Evolutionary conservation across 2,329 filamentous ascomycete species (phyloP).

Genomic region (Xylaria sp.): DNA sequence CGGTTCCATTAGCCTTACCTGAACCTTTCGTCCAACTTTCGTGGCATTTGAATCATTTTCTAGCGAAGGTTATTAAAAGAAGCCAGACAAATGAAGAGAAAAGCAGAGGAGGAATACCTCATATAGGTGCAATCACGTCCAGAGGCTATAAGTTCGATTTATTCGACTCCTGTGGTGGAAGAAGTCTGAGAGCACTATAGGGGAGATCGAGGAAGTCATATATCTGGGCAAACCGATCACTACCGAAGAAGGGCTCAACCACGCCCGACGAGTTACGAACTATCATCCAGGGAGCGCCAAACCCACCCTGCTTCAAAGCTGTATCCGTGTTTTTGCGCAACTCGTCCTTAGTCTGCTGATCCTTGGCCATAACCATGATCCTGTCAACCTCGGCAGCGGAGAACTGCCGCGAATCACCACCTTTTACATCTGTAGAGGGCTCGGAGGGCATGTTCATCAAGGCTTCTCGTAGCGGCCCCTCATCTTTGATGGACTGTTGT

Average conservation of each 20-base stretch:
- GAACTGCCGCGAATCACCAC: conserved; percentile 10
- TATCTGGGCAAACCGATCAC: conserved; percentile 24
- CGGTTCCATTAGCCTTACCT: too few relatives aligned
- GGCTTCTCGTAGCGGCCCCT: conserved; percentile 16
- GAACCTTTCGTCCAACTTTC: too few relatives aligned
- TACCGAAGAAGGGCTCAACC: conserved; percentile 30
- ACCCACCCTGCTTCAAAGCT: conserved; percentile 19
- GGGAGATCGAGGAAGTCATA: conserved; percentile 30
- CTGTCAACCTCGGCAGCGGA: conserved; percentile 3
- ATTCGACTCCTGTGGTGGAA: neutral
- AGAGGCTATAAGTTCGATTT: conserved; percentile 28
- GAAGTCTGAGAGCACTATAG: conserved; percentile 18
- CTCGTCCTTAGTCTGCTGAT: conserved; percentile 4
- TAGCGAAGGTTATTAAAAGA: too few relatives aligned
- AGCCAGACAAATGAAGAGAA: too few relatives aligned
- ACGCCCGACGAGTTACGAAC: conserved; percentile 21
- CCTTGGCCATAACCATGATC: conserved; percentile 21
- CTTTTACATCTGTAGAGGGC: neutral
- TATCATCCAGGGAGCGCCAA: conserved; percentile 31
- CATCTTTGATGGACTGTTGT: conserved; percentile 28
- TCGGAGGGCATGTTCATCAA: conserved; percentile 12
- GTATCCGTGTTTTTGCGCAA: conserved; percentile 24
- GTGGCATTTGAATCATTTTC: too few relatives aligned
- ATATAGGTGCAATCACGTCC: too few relatives aligned
- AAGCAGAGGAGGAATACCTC: too few relatives aligned